A percentile compares a stretch with the other conserved stretches of the same genome.
Evolutionary conservation across 2,329 filamentous ascomycete species (phyloP).

Genomic region (Chaetomium globosum): DNA sequence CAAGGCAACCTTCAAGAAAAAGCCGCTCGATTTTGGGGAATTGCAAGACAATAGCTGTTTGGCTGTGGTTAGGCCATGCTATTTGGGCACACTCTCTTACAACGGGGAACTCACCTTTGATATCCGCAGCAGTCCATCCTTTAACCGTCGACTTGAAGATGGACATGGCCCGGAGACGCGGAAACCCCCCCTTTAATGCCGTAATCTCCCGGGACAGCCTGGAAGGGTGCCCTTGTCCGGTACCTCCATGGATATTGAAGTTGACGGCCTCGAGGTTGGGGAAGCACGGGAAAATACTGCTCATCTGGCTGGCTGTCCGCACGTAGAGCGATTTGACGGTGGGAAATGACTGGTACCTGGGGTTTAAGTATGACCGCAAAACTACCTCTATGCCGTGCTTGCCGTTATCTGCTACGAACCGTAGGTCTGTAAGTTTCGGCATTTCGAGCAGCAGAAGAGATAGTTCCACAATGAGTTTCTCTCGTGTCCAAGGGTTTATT

Average conservation of each 20-base stretch:
- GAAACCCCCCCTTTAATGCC: background rate
- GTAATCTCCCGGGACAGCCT: background rate
- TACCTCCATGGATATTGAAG: slow-evolving; percentile 10
- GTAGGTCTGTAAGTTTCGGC: background rate
- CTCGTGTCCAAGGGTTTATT: too few relatives aligned
- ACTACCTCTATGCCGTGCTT: slow-evolving; percentile 6
- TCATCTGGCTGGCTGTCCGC: background rate
- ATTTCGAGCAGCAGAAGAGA: background rate
- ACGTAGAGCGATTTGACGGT: slow-evolving; percentile 13
- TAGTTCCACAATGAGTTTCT: background rate
- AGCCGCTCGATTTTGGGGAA: slow-evolving; percentile 11
- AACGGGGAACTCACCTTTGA: background rate
- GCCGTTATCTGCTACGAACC: slow-evolving; percentile 9
- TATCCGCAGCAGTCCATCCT: background rate
- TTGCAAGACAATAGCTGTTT: background rate
- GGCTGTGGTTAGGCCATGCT: background rate
- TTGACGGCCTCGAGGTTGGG: slow-evolving; percentile 18
- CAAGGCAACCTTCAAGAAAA: slow-evolving; percentile 8
- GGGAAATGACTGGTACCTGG: background rate
- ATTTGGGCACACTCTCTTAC: too few relatives aligned
- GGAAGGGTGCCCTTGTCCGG: background rate
- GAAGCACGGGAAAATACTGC: slow-evolving; percentile 3
- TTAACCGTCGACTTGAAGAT: background rate
- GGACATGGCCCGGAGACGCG: slow-evolving; percentile 1
- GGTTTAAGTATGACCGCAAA: slow-evolving; percentile 2